Evolutionary conservation across 2,329 filamentous ascomycete genomes (phyloP), one percentile per base, ranked within the genome.

Genomic region (Aquanectria penicillioides): DNA sequence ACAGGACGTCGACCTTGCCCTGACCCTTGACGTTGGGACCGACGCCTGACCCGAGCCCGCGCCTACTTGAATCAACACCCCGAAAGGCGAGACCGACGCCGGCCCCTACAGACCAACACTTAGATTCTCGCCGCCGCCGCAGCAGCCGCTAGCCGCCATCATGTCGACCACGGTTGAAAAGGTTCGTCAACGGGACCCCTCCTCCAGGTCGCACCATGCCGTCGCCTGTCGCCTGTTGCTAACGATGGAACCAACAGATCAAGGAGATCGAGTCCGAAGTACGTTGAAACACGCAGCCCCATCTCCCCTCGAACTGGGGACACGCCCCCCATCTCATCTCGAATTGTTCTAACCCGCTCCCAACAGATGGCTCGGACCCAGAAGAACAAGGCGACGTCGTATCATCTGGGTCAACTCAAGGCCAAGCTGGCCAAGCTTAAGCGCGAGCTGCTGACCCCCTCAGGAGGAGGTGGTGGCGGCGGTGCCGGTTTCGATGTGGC

Each of bases 161-260:
- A 98, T 98, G 95, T 85, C 94, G 85, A 98, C 94, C 61, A 98
- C 94, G 36, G 93, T 97, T 76, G 94, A 98, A 73, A 98, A 98
- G 90, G 93, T 92, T 75, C 68, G 85, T 72, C 38, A 40, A n/a
- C n/a, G n/a, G n/a, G n/a, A n/a, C n/a, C n/a, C n/a, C n/a, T n/a
- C n/a, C n/a, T 38, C 47, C 37, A 18, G 38, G 26, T 36, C 25
- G 38, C 31, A 23, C 25, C 46, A 29, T 46, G 15, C 29, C 20
- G 51, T 56, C 41, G 41, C 52, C 40, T 31, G 25, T 56, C 41
- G 41, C 52, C 40, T 31, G 25, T 46, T 28, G 33, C 57, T 61
- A 57, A 31, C 60, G 73, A 79, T 81, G 63, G 28, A 23, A 41
- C 52, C 52, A 65, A 55, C 73, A 95, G 92, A 97, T 98, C 85